Evolutionary conservation across 192 early-diverging fungal species (phyloP), one percentile per base, ranked within the genome.

Genomic region (Rhizophagus sp.): DNA sequence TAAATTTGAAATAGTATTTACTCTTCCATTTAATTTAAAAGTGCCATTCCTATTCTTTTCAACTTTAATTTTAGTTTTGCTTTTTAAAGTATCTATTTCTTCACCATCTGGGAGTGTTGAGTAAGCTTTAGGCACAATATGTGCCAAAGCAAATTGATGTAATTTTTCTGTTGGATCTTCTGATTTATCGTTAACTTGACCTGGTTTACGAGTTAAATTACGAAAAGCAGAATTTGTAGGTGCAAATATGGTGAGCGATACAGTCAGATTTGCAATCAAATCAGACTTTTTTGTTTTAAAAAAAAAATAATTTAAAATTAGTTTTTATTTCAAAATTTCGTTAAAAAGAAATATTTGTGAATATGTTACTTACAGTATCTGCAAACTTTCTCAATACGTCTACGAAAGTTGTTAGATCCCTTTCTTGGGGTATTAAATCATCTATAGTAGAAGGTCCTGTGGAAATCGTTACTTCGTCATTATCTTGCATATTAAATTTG

Each of bases 361-460:
- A 44, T 39, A 44, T 25, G 39, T 19, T 69, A 50, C 65, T 30
- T 78, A 78, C 76, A 47, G 47, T 50, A 50, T 78, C 76, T 13
- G 9, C 34, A 69, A 52, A 78, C n/a, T 12, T 36, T 12, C 66
- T 27, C 25, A 78, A 27, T 33, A 17, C 39, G 57, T 78, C 76
- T n/a, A 68, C 61, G 50, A 78, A 78, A 47, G 15, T 69, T 33
- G 76, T 78, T 22, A 78, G 34, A 64, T 78, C 76, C 47, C 68
- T 78, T 50, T 78, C 65, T 50, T 44, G 69, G 10, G 76, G 76
- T 52, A 78, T 25, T 78, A 78, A 22, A 78, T 78, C 76, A 25
- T 68, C 34, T 52, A 78, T 47, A 7, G 65, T 78, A 17, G 39
- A 8, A 65, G 74, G 74, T 41, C 74, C 74, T n/a, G 17, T 5